Evolutionary conservation across 1,284 basidiomycete genomes (phyloP), one percentile per base, ranked within the genome.

Genomic region (Microbotryum saponariae): DNA sequence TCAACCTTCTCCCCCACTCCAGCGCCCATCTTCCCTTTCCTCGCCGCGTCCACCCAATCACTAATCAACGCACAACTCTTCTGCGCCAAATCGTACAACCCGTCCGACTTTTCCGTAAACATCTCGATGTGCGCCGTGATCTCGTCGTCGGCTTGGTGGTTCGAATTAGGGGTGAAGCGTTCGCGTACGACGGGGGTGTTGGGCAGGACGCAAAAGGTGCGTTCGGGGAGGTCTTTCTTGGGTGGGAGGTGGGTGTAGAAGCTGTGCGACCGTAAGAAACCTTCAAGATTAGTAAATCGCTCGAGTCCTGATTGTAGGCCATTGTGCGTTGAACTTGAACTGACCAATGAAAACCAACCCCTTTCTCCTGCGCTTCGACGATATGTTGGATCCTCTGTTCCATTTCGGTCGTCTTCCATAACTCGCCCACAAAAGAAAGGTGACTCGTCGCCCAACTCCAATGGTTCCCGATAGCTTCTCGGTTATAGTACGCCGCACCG

Each of bases 381-480:
- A 69, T 48, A 27, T n/a, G 14, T 10, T 54, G 37, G 3, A 67
- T 23, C 47, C 68, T 44, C 54, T 21, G 10, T 44, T 67, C 68
- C 14, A 69, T 25, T 51, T 59, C 55, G 9, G 56, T 57, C 33
- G 56, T 51, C 54, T 63, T 65, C 68, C 68, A 69, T 51, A 69
- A 51, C 56, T 69, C 68, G 18, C 61, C 68, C 8, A 69, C 68
- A 33, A 67, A 69, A 16, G 49, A 54, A 33, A 69, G 51, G 47
- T 69, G 68, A 37, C 63, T 65, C 59, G 65, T 69, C 48, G 66
- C 66, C 68, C 68, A 69, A 7, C 16, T 46, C 61, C 61, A 61
- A 31, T 62, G 59, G 27, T 59, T 27, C 45, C 58, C 58, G 10
- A 65, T 54, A 42, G 53, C 56, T 20, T 67, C 66, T 33, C 63